Evolutionary conservation across 2,329 filamentous ascomycete species (phyloP).

Genomic region (Penicillium sp.): DNA sequence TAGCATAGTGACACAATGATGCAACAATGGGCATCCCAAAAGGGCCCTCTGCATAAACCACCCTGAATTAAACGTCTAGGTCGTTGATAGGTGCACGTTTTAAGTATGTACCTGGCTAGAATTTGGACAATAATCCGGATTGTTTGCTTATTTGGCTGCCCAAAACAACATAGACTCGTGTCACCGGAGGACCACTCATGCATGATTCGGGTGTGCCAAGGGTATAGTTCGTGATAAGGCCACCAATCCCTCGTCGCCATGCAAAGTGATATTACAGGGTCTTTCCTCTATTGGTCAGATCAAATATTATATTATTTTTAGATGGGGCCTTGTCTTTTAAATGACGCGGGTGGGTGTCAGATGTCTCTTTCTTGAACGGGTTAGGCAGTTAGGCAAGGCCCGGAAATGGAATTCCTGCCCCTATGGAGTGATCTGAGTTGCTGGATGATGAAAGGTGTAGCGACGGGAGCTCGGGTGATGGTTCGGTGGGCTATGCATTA

Average conservation of each 20-base stretch:
- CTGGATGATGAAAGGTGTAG: not conserved
- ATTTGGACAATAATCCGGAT: not conserved
- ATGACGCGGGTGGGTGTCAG: not conserved
- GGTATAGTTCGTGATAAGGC: not conserved
- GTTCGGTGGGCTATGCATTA: not conserved
- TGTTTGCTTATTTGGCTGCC: not conserved
- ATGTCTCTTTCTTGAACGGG: not conserved
- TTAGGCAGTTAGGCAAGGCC: not conserved
- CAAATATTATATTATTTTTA: not conserved
- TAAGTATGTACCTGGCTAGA: not conserved
- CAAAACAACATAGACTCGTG: not conserved
- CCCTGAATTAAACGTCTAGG: not conserved
- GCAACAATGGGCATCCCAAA: not conserved
- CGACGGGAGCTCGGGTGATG: not conserved
- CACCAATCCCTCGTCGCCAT: conserved; percentile 1
- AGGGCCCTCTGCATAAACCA: not conserved
- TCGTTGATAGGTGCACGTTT: not conserved
- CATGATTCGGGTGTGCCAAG: not conserved
- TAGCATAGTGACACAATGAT: not conserved
- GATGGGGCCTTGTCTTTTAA: not conserved
- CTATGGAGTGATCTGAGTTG: not conserved
- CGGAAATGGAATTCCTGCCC: not conserved
- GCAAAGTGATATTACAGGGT: not conserved
- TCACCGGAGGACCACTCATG: not conserved
- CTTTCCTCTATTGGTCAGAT: not conserved